Evolutionary conservation across 148 eudicot genomes (phyloP).

Genomic region (Silene conica): DNA sequence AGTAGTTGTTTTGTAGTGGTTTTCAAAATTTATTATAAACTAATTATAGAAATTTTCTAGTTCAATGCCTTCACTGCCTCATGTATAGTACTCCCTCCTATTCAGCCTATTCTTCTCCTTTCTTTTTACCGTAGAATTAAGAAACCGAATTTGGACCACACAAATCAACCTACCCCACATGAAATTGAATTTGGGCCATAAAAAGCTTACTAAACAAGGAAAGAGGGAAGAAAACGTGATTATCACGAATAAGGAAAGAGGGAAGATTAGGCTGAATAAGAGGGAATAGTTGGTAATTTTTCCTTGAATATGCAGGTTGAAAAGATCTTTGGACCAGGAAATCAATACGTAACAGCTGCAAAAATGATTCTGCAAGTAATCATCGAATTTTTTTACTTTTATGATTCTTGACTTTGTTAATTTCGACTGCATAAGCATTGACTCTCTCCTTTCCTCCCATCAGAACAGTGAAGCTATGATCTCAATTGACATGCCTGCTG

Average conservation of each 20-base stretch:
- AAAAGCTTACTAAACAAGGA: no score
- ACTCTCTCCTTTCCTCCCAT: conserved; percentile 14
- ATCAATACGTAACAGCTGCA: conserved; percentile 99
- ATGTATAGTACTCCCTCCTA: no score
- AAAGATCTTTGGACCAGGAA: conserved; percentile 98
- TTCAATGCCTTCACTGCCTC: neutral
- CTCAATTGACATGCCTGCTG: conserved; percentile 99
- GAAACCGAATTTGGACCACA: no score
- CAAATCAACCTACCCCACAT: no score
- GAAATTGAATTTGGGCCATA: no score
- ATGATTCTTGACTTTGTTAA: neutral
- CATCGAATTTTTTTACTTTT: neutral
- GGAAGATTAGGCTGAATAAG: no score
- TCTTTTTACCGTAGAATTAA: no score
- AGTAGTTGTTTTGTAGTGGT: neutral
- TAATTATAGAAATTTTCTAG: neutral
- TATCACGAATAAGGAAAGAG: no score
- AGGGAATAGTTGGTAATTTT: conserved; percentile 11
- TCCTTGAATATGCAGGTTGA: conserved; percentile 57
- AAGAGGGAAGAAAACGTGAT: no score
- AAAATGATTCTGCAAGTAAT: conserved; percentile 97
- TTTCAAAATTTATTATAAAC: neutral
- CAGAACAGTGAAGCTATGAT: conserved; percentile 99
- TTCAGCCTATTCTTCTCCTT: no score
- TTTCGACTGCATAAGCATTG: neutral